phyloP scores from a whole-genome alignment of 345 rosid genomes.

The Melaleuca quinquenervia region DNA sequence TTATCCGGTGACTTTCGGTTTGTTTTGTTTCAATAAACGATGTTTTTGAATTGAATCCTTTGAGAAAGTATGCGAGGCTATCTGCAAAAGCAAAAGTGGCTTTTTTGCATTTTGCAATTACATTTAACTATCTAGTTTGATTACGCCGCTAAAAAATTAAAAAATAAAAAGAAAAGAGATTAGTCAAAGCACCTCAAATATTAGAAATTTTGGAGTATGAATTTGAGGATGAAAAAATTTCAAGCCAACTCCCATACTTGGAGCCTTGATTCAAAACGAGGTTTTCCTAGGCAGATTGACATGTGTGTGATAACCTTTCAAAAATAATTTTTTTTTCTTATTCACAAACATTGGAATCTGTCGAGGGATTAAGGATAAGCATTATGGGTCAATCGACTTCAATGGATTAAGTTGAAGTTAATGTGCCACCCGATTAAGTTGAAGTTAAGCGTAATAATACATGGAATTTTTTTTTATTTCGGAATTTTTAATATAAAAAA shows the following conservation, averaged over 20 bases:
- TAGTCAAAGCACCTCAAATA: neutral
- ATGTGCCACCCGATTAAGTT: too few species aligned
- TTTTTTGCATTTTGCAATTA: neutral
- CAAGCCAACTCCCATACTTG: neutral
- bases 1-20: neutral
- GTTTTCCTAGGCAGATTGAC: too few species aligned
- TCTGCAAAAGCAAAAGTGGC: neutral
- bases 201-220: neutral
- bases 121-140: neutral
- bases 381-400: too few species aligned
- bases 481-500: too few species aligned
- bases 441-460: too few species aligned
- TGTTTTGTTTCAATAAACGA: neutral
- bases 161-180: too few species aligned
- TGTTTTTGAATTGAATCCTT: neutral
- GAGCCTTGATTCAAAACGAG: neutral
- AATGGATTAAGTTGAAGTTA: too few species aligned
- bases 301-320: too few species aligned
- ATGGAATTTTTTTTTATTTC: too few species aligned
- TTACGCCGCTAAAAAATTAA: neutral
- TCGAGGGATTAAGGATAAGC: too few species aligned
- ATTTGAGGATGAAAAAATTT: neutral
- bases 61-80: neutral
- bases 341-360: too few species aligned
- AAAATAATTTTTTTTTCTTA: too few species aligned